Evolutionary conservation across 2,329 filamentous ascomycete genomes (phyloP).

Genomic region (Colletotrichum karsti): DNA sequence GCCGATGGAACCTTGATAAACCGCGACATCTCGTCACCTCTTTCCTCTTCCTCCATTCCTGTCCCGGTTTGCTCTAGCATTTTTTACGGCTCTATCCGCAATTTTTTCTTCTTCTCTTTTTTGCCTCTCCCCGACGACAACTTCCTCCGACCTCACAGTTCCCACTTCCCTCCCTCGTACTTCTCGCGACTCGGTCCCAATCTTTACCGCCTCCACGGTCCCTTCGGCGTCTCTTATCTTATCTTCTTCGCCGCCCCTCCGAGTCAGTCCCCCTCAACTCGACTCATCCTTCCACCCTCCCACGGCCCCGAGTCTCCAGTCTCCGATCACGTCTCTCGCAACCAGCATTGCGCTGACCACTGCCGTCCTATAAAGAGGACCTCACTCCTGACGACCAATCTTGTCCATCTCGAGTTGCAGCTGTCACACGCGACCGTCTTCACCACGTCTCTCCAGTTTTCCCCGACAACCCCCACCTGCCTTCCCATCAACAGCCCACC

Average conservation of each 20-base stretch:
- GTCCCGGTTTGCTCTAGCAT: background rate
- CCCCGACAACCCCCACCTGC: background rate
- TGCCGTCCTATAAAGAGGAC: background rate
- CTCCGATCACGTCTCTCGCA: conserved; percentile 12
- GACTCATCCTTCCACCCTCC: conserved; percentile 24
- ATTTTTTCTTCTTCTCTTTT: background rate
- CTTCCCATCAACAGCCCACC: conserved; percentile 20
- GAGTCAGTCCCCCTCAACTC: conserved; percentile 22
- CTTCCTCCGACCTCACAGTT: too few relatives aligned
- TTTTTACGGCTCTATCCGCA: background rate
- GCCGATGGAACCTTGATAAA: conserved; percentile 24
- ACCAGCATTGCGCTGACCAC: background rate
- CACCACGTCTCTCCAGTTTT: background rate
- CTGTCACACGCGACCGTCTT: background rate
- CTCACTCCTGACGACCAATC: background rate
- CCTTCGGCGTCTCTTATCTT: conserved; percentile 11
- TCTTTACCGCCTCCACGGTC: background rate
- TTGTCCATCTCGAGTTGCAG: background rate
- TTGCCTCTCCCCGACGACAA: background rate
- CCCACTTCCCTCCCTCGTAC: background rate
- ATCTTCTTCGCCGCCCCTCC: conserved; percentile 1
- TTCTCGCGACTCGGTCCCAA: background rate
- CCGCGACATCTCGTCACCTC: conserved; percentile 13
- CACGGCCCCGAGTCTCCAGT: background rate
- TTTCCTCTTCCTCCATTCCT: background rate